These are phyloP conservation scores for Bolboschoenus planiculmis DNA, from an alignment of 176 grass and related monocot species.

Conservation along the genomic window DNA sequence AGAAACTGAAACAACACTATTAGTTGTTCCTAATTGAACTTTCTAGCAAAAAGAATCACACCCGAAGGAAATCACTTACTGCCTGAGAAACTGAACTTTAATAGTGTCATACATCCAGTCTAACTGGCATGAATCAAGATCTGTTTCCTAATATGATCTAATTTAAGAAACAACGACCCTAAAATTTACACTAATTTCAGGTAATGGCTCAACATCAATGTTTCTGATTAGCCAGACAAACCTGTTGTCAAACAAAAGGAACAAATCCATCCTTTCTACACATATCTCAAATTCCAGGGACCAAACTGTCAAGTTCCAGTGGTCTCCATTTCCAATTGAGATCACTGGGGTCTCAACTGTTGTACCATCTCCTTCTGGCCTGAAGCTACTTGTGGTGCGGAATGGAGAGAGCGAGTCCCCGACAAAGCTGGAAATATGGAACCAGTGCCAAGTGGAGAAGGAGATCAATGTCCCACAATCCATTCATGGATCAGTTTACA, in stretches of 20 bases:
- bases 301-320: slow-evolving; percentile 50
- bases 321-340: slow-evolving; percentile 87
- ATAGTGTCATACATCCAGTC: background rate
- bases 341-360: slow-evolving; percentile 62
- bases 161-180: background rate
- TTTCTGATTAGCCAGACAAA: slow-evolving; percentile 53
- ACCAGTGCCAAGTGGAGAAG: slow-evolving; percentile 50
- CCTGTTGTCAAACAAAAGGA: slow-evolving; percentile 68
- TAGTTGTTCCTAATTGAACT: background rate
- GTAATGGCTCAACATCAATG: slow-evolving; percentile 46
- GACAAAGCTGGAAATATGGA: slow-evolving; percentile 84
- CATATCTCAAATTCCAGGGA: slow-evolving; percentile 57
- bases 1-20: background rate
- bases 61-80: background rate
- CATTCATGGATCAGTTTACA: slow-evolving; percentile 71
- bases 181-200: slow-evolving; percentile 34
- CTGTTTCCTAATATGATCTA: background rate
- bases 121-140: background rate
- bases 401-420: slow-evolving; percentile 73
- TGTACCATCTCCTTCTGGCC: slow-evolving; percentile 67
- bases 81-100: background rate
- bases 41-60: background rate
- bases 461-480: slow-evolving; percentile 72
- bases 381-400: slow-evolving; percentile 64
- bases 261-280: slow-evolving; percentile 50